Base-by-base conservation (phyloP, 805 yeast genomes). In the Wickerhamomyces strasburgensis region DNA sequence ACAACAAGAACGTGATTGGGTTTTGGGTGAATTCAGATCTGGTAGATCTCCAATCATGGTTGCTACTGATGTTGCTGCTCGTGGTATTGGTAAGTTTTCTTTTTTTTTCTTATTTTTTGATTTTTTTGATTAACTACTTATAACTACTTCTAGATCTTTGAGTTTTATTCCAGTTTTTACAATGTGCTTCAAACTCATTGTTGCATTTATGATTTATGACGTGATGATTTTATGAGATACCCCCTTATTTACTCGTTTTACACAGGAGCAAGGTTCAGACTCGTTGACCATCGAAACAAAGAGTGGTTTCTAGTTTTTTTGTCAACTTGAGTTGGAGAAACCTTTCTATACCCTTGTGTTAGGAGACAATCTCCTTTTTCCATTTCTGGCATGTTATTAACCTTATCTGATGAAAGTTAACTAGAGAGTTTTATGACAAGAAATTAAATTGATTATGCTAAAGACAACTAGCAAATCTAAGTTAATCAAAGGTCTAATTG, bases 1-100 rank as follows among this genome's bases (percentile, higher is more conserved):
- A 57, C 98, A 93, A 72, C 75, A 80, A 62, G 98, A 93, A 70
- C 89, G 98, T 76, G 98, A 93, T 70, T 93, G 98, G 98, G 98
- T 90, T 53, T 72, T 93, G 65, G 74, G 70, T 52, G 96, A 90
- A 68, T 93, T 93, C 73, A 85, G 84, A 75, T 60, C 77, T 43
- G 98, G 98, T 55, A 84, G 80, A 65, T 80, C 94, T 38, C 96
- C 96, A 49, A 82, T 93, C 58, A 88, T 93, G 97, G 96, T 89
- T 61, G 98, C 98, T 46, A 93, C 98, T 48, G 98, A 93, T 67
- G 98, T 93, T 64, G 98, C 98, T 47, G 96, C 98, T 51, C 85
- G 98, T 77, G 98, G 98, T 80, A 88, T 93, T 72, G 97, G 96
- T 87, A 86, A 68, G 96, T 85, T 64, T 60, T 44, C 39, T 34